phyloP scores from a whole-genome alignment of 805 yeast species.

The Saccharomycopsis selenospora region DNA sequence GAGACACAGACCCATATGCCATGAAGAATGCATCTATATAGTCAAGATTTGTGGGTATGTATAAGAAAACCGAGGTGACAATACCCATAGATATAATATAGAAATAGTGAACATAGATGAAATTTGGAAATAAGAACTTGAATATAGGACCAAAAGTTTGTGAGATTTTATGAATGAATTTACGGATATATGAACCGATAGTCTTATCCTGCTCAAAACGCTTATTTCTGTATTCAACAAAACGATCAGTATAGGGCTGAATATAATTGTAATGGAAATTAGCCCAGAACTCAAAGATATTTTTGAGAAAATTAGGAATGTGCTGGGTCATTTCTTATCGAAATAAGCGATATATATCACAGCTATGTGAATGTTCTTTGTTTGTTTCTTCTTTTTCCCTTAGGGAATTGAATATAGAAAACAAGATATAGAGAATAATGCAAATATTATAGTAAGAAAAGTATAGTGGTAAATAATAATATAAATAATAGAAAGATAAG shows the following conservation, averaged over 20 bases:
- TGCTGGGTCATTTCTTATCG: background rate
- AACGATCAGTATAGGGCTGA: background rate
- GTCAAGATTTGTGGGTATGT: constrained; percentile 54
- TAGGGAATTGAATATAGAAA: no score
- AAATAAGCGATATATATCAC: no score
- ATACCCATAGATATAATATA: constrained; percentile 58
- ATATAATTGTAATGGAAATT: background rate
- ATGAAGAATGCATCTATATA: constrained; percentile 80
- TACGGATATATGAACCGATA: background rate
- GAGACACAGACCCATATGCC: constrained; percentile 73
- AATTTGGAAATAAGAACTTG: constrained; percentile 31
- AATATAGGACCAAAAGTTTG: constrained; percentile 2
- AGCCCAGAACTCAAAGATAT: background rate
- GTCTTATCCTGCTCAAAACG: background rate
- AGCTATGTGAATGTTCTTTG: no score
- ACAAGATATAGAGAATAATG: no score
- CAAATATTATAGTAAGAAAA: no score
- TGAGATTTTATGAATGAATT: background rate
- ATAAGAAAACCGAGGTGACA: constrained; percentile 66
- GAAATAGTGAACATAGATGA: constrained; percentile 59
- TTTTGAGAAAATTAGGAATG: background rate
- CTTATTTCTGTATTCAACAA: background rate
- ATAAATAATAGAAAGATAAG: no score
- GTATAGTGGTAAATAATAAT: no score
- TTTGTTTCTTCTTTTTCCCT: no score